Evolutionary conservation across 768 basidiomycete genomes (phyloP).

Genomic region (Tulasnella sp.): DNA sequence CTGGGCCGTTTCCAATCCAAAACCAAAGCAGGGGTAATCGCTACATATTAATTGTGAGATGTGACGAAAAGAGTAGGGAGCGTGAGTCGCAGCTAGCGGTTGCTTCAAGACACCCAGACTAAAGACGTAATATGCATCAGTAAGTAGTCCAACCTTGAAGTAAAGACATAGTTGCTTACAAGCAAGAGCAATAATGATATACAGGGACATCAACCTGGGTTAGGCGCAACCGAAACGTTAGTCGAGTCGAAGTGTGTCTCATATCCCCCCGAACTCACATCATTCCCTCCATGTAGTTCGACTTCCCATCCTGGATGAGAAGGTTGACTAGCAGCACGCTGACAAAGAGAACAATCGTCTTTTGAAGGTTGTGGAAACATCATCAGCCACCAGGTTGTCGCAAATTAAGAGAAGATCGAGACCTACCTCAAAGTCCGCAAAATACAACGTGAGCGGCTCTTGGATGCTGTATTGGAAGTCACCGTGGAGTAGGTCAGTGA

Average conservation of each 20-base stretch:
- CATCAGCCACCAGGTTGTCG: neutral
- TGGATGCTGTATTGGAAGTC: constrained; percentile 36
- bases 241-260: too few relatives aligned
- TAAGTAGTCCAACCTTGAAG: neutral
- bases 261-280: constrained; percentile 35
- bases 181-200: constrained; percentile 70
- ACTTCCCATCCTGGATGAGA: constrained; percentile 65
- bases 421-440: constrained; percentile 69
- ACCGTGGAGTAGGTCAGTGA: constrained; percentile 1
- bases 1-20: too few relatives aligned
- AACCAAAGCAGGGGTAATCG: too few relatives aligned
- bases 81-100: too few relatives aligned
- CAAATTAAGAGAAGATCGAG: constrained; percentile 10
- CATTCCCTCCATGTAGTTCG: constrained; percentile 88
- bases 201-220: constrained; percentile 42
- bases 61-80: too few relatives aligned
- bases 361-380: constrained; percentile 10
- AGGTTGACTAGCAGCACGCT: constrained; percentile 84
- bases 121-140: neutral
- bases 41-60: too few relatives aligned
- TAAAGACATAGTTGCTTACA: constrained; percentile 39
- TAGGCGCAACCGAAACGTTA: too few relatives aligned
- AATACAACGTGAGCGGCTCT: constrained; percentile 70
- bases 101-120: constrained; percentile 14
- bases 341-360: constrained; percentile 78